Conservation (phyloP, 495 filamentous ascomycete genomes). For the Lepidopterella palustris region DNA sequence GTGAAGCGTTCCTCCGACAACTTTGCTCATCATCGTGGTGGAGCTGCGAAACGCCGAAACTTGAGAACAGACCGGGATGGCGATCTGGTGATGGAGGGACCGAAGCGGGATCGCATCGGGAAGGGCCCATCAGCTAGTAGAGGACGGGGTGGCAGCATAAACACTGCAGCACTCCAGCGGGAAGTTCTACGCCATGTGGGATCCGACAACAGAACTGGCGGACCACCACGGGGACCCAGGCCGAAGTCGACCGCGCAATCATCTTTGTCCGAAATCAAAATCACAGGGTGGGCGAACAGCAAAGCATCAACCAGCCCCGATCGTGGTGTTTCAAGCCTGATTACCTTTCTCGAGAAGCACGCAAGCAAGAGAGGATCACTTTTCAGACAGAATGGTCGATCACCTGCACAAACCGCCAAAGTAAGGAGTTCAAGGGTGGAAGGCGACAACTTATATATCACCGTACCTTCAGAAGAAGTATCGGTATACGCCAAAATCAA, state of each 20-base stretch:
- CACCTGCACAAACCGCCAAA: slow-evolving; percentile 49
- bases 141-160: slow-evolving; percentile 7
- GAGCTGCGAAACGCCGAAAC: background rate
- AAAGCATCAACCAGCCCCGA: slow-evolving; percentile 64
- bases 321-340: slow-evolving; percentile 61
- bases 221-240: background rate
- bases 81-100: slow-evolving; percentile 27
- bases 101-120: background rate
- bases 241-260: background rate
- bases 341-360: slow-evolving; percentile 80
- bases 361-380: slow-evolving; percentile 47
- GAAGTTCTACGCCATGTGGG: slow-evolving; percentile 1
- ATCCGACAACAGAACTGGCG: background rate
- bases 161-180: background rate
- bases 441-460: slow-evolving; percentile 46
- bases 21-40: background rate
- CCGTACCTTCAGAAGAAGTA: slow-evolving; percentile 15
- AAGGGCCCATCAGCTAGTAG: background rate
- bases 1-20: background rate
- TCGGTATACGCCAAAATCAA: slow-evolving; percentile 32
- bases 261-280: slow-evolving; percentile 40
- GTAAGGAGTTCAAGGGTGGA: slow-evolving; percentile 47
- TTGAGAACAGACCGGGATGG: slow-evolving; percentile 27
- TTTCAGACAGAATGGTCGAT: slow-evolving; percentile 41
- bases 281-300: slow-evolving; percentile 69